Evolutionary conservation across 352 stramenopile species (phyloP).

Genomic region (Blastocystis sp.): DNA sequence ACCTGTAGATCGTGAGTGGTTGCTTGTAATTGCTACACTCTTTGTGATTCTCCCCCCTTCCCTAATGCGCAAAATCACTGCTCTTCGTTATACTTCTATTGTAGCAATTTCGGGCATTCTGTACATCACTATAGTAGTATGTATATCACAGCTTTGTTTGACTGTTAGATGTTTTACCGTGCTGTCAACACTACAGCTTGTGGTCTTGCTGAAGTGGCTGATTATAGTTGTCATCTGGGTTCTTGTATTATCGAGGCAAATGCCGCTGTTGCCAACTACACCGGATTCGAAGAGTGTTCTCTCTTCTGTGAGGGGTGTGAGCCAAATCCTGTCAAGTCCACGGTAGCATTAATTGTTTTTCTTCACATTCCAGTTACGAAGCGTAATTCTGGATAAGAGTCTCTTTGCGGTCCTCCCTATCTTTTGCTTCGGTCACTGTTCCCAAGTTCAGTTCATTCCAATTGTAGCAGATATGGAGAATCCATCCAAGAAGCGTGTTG

Average conservation of each 20-base stretch:
- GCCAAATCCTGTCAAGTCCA: constrained; percentile 5
- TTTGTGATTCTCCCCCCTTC: constrained; percentile 31
- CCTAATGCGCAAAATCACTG: constrained; percentile 33
- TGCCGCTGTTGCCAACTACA: constrained; percentile 28
- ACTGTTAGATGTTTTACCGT: constrained; percentile 43
- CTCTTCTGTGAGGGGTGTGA: constrained; percentile 50
- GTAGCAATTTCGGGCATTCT: constrained; percentile 44
- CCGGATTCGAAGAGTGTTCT: constrained; percentile 43
- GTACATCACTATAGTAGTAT: constrained; percentile 59
- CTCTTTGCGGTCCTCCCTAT: constrained; percentile 16
- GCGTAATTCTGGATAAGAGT: constrained; percentile 1
- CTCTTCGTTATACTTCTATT: constrained; percentile 40
- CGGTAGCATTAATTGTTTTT: not conserved
- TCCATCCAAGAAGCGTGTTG: constrained; percentile 17
- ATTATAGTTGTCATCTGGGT: not conserved
- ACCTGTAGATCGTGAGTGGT: constrained; percentile 14
- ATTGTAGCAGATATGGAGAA: constrained; percentile 40
- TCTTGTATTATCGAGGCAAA: constrained; percentile 42
- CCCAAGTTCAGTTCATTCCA: constrained; percentile 54
- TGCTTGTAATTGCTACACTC: constrained; percentile 34
- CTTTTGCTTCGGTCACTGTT: constrained; percentile 58
- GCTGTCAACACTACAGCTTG: not conserved
- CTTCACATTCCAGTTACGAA: not conserved
- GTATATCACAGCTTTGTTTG: not conserved
- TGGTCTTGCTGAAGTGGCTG: constrained; percentile 21